These are phyloP conservation scores for Neurospora sublineolata DNA, from an alignment of 495 filamentous ascomycete genomes.

Conservation along the genomic window DNA sequence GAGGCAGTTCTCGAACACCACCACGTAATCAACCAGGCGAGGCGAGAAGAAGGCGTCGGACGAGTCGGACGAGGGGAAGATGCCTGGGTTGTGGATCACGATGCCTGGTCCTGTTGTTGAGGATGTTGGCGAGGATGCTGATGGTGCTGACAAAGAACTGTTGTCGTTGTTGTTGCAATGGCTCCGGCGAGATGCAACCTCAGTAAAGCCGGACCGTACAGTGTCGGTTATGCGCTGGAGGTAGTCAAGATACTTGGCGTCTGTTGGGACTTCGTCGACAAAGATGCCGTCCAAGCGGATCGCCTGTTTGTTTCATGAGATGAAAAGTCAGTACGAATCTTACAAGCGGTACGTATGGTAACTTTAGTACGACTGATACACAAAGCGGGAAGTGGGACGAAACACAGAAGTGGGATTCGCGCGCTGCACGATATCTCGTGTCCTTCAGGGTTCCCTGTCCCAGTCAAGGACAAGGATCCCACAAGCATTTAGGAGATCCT, in stretches of 20 bases:
- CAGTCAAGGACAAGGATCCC: neutral
- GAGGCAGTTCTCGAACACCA: constrained; percentile 18
- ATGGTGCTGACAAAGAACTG: neutral
- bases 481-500: neutral
- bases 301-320: neutral
- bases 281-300: constrained; percentile 12
- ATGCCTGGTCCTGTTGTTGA: neutral
- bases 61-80: constrained; percentile 9
- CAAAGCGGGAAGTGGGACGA: constrained; percentile 3
- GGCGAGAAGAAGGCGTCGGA: constrained; percentile 13
- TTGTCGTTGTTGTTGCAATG: neutral
- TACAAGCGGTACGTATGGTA: neutral
- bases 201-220: neutral
- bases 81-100: constrained; percentile 20
- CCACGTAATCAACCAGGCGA: constrained; percentile 15
- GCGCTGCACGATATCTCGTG: neutral
- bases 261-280: constrained; percentile 12
- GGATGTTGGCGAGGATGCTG: neutral
- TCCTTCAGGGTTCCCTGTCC: neutral
- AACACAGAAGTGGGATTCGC: neutral
- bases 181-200: neutral
- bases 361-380: constrained; percentile 2
- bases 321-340: neutral
- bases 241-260: constrained; percentile 3
- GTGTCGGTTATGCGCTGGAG: constrained; percentile 2